Conservation (phyloP, 2,329 filamentous ascomycete species). For the Paraphaeosphaeria sporulosa region DNA sequence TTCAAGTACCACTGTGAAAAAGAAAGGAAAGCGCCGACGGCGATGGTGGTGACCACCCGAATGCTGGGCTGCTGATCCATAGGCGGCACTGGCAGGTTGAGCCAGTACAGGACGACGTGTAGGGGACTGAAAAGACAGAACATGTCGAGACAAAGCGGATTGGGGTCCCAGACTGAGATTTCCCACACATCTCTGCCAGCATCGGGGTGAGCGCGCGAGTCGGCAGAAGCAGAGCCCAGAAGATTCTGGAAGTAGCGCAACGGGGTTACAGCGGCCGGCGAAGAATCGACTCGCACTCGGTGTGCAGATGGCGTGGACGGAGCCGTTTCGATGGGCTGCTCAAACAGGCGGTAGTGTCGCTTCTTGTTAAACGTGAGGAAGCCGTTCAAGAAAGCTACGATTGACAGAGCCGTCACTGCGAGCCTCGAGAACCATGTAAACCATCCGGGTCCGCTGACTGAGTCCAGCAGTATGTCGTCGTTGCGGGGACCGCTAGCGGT, state of each 20-base stretch:
- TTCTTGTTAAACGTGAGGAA: slow-evolving; percentile 82
- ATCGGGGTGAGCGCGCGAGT: slow-evolving; percentile 84
- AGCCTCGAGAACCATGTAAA: slow-evolving; percentile 71
- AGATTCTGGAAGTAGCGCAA: slow-evolving; percentile 76
- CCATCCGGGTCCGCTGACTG: slow-evolving; percentile 66
- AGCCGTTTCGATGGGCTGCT: slow-evolving; percentile 78
- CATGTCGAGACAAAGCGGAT: slow-evolving; percentile 80
- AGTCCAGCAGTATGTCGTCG: slow-evolving; percentile 82
- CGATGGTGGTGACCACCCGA: slow-evolving; percentile 82
- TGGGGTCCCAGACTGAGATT: slow-evolving; percentile 89
- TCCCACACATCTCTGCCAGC: slow-evolving; percentile 92
- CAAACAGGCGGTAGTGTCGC: slow-evolving; percentile 90
- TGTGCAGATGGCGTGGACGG: slow-evolving; percentile 85
- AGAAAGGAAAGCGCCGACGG: slow-evolving; percentile 78
- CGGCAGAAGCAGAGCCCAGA: slow-evolving; percentile 70
- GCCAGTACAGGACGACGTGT: slow-evolving; percentile 88
- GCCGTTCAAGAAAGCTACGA: slow-evolving; percentile 76
- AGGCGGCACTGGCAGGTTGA: slow-evolving; percentile 80
- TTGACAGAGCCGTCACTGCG: slow-evolving; percentile 72
- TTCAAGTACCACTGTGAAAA: slow-evolving; percentile 78
- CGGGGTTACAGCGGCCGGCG: slow-evolving; percentile 79
- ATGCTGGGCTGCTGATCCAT: slow-evolving; percentile 84
- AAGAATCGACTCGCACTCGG: slow-evolving; percentile 87
- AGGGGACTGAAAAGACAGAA: slow-evolving; percentile 93
- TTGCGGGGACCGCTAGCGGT: slow-evolving; percentile 56